Percentiles rank a stretch among this genome's conserved stretches.
phyloP scores from a whole-genome alignment of 371 early-diverging fungal species.

The Syncephalastrum racemosum region DNA sequence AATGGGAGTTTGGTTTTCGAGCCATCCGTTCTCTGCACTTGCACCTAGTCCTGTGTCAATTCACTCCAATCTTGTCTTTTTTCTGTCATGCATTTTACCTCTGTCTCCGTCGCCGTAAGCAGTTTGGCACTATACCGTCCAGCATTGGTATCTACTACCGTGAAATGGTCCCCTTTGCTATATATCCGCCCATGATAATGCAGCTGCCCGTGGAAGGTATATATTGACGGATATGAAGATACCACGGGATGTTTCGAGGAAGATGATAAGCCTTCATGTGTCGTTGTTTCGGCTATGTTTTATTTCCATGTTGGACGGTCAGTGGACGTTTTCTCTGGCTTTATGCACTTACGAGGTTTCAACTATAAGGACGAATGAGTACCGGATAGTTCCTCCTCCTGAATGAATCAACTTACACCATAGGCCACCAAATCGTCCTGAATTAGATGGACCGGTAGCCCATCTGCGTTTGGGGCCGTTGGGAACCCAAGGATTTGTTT shows the following conservation, averaged over 20 bases:
- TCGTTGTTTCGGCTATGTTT: neutral
- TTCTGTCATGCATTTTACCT: constrained; percentile 13
- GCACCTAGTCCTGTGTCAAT: constrained; percentile 11
- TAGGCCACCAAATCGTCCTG: constrained; percentile 43
- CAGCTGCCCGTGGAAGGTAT: constrained; percentile 24
- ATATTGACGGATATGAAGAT: constrained; percentile 9
- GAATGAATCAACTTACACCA: constrained; percentile 28
- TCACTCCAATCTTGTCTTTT: neutral
- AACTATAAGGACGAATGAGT: neutral
- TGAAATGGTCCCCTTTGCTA: constrained; percentile 26
- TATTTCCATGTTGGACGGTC: constrained; percentile 1
- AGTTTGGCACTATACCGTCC: constrained; percentile 30
- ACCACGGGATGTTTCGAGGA: neutral
- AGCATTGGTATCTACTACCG: constrained; percentile 28
- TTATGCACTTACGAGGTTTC: no score
- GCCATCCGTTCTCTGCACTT: constrained; percentile 30
- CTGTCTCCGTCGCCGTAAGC: constrained; percentile 21
- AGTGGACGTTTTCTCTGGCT: no score
- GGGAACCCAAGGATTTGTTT: constrained; percentile 38
- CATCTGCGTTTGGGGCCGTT: constrained; percentile 22
- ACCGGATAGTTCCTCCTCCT: neutral
- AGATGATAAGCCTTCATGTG: neutral
- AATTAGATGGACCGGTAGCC: constrained; percentile 24
- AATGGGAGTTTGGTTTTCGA: constrained; percentile 28
- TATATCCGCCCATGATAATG: constrained; percentile 24